These are phyloP conservation scores for Prunus salicina DNA, from an alignment of 306 rosid species.

Conservation along the genomic window DNA sequence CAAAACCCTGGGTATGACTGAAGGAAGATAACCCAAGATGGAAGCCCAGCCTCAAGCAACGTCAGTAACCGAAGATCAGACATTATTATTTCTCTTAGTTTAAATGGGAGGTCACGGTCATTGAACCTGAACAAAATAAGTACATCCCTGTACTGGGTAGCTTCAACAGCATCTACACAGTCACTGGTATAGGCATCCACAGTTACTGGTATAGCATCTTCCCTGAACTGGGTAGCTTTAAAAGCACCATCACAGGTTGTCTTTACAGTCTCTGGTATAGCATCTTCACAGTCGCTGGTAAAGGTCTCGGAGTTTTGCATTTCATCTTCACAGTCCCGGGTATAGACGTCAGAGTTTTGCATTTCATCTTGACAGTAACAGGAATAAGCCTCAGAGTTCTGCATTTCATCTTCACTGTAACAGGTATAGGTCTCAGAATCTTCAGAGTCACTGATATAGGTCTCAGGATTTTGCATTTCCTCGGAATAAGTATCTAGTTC, in stretches of 20 bases:
- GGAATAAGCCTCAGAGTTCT: constrained; percentile 5
- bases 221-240: constrained; percentile 61
- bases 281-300: constrained; percentile 25
- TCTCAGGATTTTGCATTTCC: constrained; percentile 20
- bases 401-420: constrained; percentile 42
- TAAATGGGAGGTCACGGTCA: constrained; percentile 83
- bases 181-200: constrained; percentile 1
- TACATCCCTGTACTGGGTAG: constrained; percentile 68
- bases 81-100: constrained; percentile 59
- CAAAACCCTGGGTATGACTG: constrained; percentile 93
- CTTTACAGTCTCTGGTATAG: constrained; percentile 1
- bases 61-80: constrained; percentile 86
- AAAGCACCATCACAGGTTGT: constrained; percentile 34
- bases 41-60: constrained; percentile 94
- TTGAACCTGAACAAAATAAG: constrained; percentile 71
- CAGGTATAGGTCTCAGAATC: constrained; percentile 49
- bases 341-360: background rate
- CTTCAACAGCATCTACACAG: constrained; percentile 53
- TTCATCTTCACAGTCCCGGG: constrained; percentile 15
- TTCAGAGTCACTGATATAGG: constrained; percentile 27
- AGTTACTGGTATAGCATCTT: constrained; percentile 16
- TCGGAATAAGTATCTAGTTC: constrained; percentile 38
- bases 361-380: background rate
- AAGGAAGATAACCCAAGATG: constrained; percentile 93
- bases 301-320: constrained; percentile 4